Evolutionary conservation across 1,284 basidiomycete genomes (phyloP).

Genomic region (Pisolithus thermaeus): DNA sequence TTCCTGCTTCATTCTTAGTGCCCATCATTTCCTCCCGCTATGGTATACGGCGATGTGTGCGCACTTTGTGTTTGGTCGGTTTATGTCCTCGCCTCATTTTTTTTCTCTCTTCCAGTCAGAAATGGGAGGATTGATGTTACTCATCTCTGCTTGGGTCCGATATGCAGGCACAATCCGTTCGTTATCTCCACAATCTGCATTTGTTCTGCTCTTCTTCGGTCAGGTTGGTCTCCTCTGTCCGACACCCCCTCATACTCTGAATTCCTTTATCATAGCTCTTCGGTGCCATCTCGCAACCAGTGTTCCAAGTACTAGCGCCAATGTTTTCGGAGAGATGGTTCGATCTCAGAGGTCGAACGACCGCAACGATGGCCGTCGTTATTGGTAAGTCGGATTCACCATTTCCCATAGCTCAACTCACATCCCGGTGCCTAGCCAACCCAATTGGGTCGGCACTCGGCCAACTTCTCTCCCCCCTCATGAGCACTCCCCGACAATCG

Average conservation of each 20-base stretch:
- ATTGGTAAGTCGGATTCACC: slow-evolving; percentile 37
- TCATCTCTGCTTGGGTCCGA: slow-evolving; percentile 64
- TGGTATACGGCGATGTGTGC: slow-evolving; percentile 52
- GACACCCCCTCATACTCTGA: slow-evolving; percentile 40
- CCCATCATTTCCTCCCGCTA: slow-evolving; percentile 48
- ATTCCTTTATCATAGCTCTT: slow-evolving; percentile 39
- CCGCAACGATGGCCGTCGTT: slow-evolving; percentile 68
- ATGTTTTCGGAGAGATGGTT: slow-evolving; percentile 76
- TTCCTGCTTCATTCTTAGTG: slow-evolving; percentile 49
- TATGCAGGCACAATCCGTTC: slow-evolving; percentile 55
- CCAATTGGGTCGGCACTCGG: slow-evolving; percentile 64
- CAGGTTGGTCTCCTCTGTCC: slow-evolving; percentile 53
- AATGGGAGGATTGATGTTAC: slow-evolving; percentile 44
- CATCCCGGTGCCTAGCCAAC: slow-evolving; percentile 42
- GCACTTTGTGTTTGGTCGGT: slow-evolving; percentile 12
- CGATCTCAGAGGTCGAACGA: slow-evolving; percentile 58
- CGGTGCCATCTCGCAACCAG: slow-evolving; percentile 52
- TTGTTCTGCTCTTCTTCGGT: slow-evolving; percentile 56
- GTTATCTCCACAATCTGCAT: slow-evolving; percentile 44
- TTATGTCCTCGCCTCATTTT: neutral
- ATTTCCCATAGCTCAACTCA: neutral
- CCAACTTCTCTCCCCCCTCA: slow-evolving; percentile 63
- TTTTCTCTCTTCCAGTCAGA: slow-evolving; percentile 28
- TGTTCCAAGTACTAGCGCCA: slow-evolving; percentile 63
- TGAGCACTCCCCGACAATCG: slow-evolving; percentile 49